Evolutionary conservation across 352 stramenopile genomes (phyloP).

Genomic region (Blastocystis hominis): DNA sequence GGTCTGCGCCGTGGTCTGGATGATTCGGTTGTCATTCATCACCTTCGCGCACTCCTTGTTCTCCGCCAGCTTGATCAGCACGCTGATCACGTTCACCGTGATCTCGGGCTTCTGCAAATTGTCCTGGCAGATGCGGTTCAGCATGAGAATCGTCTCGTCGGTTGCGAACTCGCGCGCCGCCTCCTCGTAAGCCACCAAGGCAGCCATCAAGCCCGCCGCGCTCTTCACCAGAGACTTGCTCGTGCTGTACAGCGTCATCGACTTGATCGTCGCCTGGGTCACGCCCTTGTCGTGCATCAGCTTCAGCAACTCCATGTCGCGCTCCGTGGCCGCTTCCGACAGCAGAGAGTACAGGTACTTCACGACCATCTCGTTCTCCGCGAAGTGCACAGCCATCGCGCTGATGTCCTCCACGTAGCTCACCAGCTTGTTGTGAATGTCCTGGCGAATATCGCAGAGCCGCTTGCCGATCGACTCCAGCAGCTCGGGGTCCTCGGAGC

Average conservation of each 20-base stretch:
- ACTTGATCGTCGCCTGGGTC: slow-evolving; percentile 21
- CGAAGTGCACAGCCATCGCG: neutral
- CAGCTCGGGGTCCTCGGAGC: neutral
- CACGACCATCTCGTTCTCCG: slow-evolving; percentile 3
- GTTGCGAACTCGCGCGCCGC: slow-evolving; percentile 22
- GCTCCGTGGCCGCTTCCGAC: neutral
- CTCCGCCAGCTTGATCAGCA: slow-evolving; percentile 53
- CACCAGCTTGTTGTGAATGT: neutral
- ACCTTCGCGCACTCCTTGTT: slow-evolving; percentile 34
- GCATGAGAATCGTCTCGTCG: slow-evolving; percentile 35
- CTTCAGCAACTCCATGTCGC: neutral
- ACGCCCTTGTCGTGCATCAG: slow-evolving; percentile 42
- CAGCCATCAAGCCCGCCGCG: slow-evolving; percentile 41
- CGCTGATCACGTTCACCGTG: slow-evolving; percentile 53
- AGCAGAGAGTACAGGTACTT: slow-evolving; percentile 50
- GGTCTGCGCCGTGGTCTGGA: slow-evolving; percentile 47
- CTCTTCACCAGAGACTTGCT: slow-evolving; percentile 35
- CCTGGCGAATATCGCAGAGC: neutral
- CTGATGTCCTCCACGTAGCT: slow-evolving; percentile 9
- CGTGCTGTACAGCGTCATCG: neutral
- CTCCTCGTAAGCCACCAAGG: neutral
- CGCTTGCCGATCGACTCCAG: neutral
- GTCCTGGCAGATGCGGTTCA: slow-evolving; percentile 15
- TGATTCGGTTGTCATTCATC: slow-evolving; percentile 40
- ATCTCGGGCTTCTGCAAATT: slow-evolving; percentile 54